Base-by-base conservation (phyloP, 371 early-diverging fungal genomes). In the Choanephora cucurbitarum region DNA sequence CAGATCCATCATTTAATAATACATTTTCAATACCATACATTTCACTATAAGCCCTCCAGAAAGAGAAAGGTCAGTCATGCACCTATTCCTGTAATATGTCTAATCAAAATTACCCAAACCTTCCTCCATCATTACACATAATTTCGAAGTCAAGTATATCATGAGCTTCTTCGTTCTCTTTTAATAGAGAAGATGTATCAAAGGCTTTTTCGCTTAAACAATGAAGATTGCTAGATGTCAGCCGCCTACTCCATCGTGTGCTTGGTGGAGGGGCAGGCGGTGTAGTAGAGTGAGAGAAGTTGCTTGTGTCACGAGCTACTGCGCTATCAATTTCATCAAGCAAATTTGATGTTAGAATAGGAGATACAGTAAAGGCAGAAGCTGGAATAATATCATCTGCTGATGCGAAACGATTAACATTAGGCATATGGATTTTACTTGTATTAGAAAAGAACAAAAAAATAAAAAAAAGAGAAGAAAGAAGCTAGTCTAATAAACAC, bases 1-100 rank as follows among this genome's bases (percentile, higher is more conserved):
- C 67, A 21, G 67, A 55, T 5, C 44, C 52, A 48, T 66, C 59
- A 41, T 66, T 66, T 11, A 31, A 18, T 14, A 66, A 41, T 11
- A 66, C 28, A 34, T 66, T 66, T 9, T 66, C 55, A 22, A 62
- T 53, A n/a, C 58, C 59, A 49, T 66, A 62, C 56, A 55, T 39
- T 28, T 28, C 28, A 28, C 28, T 28, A n/a, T n/a, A n/a, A 2
- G 54, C 22, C n/a, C 62, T 52, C 41, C 1, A 42, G 0, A 22
- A 2, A 24, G 32, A 32, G n/a, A n/a, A n/a, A n/a, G n/a, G 32
- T 33, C 13, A 44, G 13, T 28, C 17, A 24, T 39, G 0, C 10
- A 1, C 0, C 9, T 37, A 9, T 21, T 6, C 5, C 5, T 32
- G 32, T 10, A 32, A 32, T 32, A 32, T 6, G 32, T n/a, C n/a